A percentile compares a stretch with the other conserved stretches of the same genome.
Evolutionary conservation across 169 alveolate species (phyloP).

Genomic region (Prorocentrum cordatum): DNA sequence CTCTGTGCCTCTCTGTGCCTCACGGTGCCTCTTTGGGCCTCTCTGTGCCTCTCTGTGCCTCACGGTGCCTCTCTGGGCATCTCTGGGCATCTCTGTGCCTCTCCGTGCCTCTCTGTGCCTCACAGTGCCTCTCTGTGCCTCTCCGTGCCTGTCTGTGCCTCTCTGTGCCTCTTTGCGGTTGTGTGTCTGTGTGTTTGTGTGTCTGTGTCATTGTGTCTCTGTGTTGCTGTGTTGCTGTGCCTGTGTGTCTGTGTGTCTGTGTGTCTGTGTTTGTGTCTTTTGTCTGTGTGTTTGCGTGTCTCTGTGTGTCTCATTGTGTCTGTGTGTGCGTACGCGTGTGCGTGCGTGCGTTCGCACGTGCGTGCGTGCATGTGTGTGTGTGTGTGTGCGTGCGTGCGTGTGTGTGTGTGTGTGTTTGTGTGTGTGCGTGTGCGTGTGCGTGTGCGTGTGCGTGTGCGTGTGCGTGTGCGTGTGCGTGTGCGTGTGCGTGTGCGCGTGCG

Average conservation of each 20-base stretch:
- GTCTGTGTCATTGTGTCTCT: not conserved
- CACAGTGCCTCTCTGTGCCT: too few species aligned
- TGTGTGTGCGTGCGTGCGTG: not conserved
- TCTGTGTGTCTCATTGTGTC: not conserved
- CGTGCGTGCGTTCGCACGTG: not conserved
- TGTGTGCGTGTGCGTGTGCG: not conserved
- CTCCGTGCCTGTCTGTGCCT: not conserved
- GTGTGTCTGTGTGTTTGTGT: not conserved
- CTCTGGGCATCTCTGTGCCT: too few species aligned
- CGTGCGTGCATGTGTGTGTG: not conserved
- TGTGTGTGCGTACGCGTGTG: not conserved
- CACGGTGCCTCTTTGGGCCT: too few species aligned
- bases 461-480: not conserved
- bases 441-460: not conserved
- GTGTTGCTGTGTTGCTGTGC: not conserved
- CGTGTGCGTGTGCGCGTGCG: not conserved
- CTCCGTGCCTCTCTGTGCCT: too few species aligned
- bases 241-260: not conserved
- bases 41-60: too few species aligned
- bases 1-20: too few species aligned
- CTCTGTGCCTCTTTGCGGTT: not conserved
- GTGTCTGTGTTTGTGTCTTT: not conserved
- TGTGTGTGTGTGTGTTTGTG: not conserved
- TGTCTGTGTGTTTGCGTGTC: not conserved
- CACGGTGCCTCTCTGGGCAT: too few species aligned